Evolutionary conservation across 2,329 filamentous ascomycete genomes (phyloP), one percentile per base, ranked within the genome.

Genomic region (Monosporascus cannonballus): DNA sequence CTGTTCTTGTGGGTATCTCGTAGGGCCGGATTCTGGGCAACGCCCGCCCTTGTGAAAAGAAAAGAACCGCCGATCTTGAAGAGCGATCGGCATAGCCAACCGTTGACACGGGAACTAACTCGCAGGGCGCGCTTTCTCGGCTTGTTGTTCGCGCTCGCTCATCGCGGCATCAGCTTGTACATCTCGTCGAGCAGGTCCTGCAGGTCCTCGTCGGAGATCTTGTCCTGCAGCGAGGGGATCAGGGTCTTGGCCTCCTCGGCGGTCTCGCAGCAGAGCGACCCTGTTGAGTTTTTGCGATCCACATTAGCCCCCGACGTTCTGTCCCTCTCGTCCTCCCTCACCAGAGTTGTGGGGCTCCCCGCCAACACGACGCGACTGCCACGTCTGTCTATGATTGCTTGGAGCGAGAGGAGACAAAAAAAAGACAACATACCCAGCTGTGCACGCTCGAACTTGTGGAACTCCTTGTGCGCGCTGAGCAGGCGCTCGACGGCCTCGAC

Each of bases 241-340:
- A 99, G 79, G 8, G 90, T 96, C 75, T 96, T 96, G 55, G 94
- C 94, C 73, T 99, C 95, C 67, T 99, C 94, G 54, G 90, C 87
- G 45, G 85, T 87, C 64, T 96, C 92, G 68, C 92, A 96, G 71
- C 91, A 96, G 39, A 99, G 77, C 34, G 90, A 96, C 36, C 91
- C 92, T 95, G 65, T 61, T 34, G 30, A 34, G 1, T 14, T 34
- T 34, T 34, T 14, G 14, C 4, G 11, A 34, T 34, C 30, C 30
- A 5, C 30, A 34, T 34, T 34, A 34, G 30, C 30, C 30, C 27
- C 30, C 11, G 17, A 41, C 6, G 17, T 41, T 41, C 4, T 41
- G 38, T 11, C 17, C 8, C 38, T 39, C 38, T 41, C 18, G 17
- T 20, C 18, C 17, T 20, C 38, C 18, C 38, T 41, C 27, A 30